A percentile compares a stretch with the other conserved stretches of the same genome.
These are phyloP conservation scores for Calonectria fujianensis DNA, from an alignment of 2,329 filamentous ascomycete genomes.

Conservation along the genomic window DNA sequence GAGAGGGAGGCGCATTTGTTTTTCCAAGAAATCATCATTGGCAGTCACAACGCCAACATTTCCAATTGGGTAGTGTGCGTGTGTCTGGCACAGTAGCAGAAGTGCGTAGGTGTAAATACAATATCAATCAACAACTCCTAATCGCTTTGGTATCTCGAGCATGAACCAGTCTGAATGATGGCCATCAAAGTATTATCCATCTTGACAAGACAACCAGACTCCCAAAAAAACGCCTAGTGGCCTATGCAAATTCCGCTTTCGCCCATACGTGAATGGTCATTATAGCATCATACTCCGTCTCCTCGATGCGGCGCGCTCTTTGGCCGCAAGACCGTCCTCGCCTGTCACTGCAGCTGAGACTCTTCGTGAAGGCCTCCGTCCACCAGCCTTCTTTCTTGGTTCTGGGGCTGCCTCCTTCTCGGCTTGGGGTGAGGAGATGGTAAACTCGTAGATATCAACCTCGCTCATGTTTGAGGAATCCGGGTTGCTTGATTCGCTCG, in stretches of 20 bases:
- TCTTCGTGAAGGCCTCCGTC: constrained; percentile 62
- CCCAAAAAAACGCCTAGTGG: constrained; percentile 54
- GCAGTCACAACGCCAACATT: constrained; percentile 41
- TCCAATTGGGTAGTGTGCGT: constrained; percentile 47
- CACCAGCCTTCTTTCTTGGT: constrained; percentile 49
- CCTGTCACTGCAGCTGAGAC: constrained; percentile 63
- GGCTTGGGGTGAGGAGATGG: constrained; percentile 66
- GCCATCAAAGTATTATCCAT: constrained; percentile 53
- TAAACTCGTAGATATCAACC: constrained; percentile 74
- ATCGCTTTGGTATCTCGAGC: constrained; percentile 62
- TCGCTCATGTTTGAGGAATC: constrained; percentile 54
- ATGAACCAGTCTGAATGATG: constrained; percentile 56
- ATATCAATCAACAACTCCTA: constrained; percentile 55
- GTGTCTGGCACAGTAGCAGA: constrained; percentile 46
- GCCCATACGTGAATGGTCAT: constrained; percentile 53
- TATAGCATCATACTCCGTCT: constrained; percentile 77
- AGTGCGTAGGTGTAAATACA: constrained; percentile 57
- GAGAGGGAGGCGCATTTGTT: constrained; percentile 43
- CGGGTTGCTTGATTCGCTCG: constrained; percentile 43
- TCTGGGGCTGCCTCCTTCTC: constrained; percentile 56
- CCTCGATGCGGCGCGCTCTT: constrained; percentile 62
- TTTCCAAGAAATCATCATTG: constrained; percentile 51
- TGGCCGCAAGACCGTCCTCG: constrained; percentile 58
- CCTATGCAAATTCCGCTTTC: constrained; percentile 50
- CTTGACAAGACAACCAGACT: constrained; percentile 49